Conservation (phyloP, 345 rosid genomes). For the Eucalyptus tenuipes region DNA sequence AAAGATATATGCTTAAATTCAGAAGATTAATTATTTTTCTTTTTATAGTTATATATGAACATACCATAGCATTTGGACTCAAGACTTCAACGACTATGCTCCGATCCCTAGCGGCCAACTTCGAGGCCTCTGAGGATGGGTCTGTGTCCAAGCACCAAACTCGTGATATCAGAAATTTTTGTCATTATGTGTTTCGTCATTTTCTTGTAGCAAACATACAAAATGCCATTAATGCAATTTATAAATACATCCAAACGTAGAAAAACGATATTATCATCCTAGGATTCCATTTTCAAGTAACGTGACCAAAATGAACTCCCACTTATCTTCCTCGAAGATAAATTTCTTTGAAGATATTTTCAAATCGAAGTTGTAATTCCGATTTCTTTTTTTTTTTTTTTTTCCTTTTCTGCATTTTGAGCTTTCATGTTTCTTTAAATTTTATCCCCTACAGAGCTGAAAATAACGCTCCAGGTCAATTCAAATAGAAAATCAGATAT, state of each 20-base stretch:
- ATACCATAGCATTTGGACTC: background rate
- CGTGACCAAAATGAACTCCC: background rate
- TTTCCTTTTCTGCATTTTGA: background rate
- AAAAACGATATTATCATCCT: background rate
- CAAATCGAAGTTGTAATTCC: background rate
- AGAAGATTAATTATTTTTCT: background rate
- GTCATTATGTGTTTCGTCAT: background rate
- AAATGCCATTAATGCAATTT: background rate
- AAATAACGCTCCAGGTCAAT: background rate
- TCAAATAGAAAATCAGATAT: background rate
- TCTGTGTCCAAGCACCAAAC: rapidly evolving
- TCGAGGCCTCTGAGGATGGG: background rate
- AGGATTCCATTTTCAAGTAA: background rate
- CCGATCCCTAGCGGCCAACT: rapidly evolving
- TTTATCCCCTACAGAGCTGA: background rate
- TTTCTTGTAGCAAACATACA: background rate
- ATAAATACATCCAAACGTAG: background rate
- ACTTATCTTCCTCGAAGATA: background rate
- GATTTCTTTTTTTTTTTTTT: background rate
- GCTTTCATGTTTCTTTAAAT: background rate
- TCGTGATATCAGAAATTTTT: rapidly evolving
- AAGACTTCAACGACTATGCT: rapidly evolving
- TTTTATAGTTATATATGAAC: background rate
- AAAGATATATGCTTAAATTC: background rate
- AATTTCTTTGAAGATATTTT: background rate